Evolutionary conservation across 176 grass and related monocot genomes (phyloP), one percentile per base, ranked within the genome.

Genomic region (Oryza australiensis): DNA sequence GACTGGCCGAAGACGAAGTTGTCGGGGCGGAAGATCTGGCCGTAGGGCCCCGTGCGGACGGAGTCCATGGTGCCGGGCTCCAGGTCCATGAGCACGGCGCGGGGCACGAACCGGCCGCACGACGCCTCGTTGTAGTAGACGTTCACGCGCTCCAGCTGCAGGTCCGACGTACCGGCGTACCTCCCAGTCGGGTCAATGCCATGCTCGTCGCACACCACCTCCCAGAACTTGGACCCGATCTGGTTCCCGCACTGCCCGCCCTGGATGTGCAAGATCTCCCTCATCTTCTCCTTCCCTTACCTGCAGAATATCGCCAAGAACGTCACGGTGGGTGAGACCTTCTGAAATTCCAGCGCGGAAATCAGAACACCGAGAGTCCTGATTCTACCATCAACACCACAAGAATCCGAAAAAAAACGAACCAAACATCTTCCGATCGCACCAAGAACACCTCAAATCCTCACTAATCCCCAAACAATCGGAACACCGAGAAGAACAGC

Each of bases 1-100:
- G 92, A 92, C 86, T 97, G 92, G 30, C 92, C 92, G 80, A 94
- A 94, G 42, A 97, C 90, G 87, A 97, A 97, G 84, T 94, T 97
- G 37, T 97, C 94, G 2, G 92, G 92, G 27, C 90, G 79, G 73
- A 97, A 94, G 82, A 97, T 94, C 70, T 91, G 88, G 60, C 94
- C 90, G 38, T 89, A 85, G 0, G 94, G 85, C 18, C 94, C 92
- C 0, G 92, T 79, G 80, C 92, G 88, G 7, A 94, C 84, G 32
- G 90, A 83, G 68, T 97, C 94, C 94, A 94, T 94, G 66, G 91
- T 97, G 78, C 94, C 94, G 1, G 91, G 94, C 78, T 97, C 94
- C 0, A 97, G 94, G 80, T 97, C 91, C 89, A 97, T 87, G 66
- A 94, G 91, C 79, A 97, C 94, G 3, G 94, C 87, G 75, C 94